Percentiles rank a stretch among this genome's conserved stretches.
Conservation (phyloP, 495 filamentous ascomycete genomes). For the Acidiella bohemica region DNA sequence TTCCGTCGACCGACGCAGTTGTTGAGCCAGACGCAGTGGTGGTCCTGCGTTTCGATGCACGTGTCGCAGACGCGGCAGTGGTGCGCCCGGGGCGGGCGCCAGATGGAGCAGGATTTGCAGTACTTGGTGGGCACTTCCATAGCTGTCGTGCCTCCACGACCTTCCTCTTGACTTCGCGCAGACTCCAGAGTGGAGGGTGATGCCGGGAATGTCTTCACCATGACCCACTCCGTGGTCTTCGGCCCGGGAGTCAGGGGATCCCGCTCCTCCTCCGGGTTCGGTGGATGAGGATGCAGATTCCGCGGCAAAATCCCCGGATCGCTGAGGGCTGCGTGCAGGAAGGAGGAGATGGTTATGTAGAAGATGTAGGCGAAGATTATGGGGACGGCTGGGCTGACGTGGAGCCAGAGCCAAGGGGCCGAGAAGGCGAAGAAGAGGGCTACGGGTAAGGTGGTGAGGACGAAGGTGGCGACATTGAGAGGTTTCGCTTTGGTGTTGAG, state of each 20-base stretch:
- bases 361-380: constrained; percentile 83
- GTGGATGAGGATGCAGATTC: constrained; percentile 58
- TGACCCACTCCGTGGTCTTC: constrained; percentile 77
- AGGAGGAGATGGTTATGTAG: constrained; percentile 80
- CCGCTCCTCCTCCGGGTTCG: constrained; percentile 41
- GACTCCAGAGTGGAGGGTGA: not conserved
- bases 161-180: not conserved
- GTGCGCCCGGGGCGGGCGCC: constrained; percentile 88
- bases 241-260: constrained; percentile 72
- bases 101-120: constrained; percentile 91
- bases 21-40: constrained; percentile 98
- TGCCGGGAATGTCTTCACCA: constrained; percentile 37
- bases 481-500: constrained; percentile 82
- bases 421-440: constrained; percentile 77
- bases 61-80: constrained; percentile 96
- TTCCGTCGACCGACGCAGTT: constrained; percentile 96
- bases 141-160: constrained; percentile 34
- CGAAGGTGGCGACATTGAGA: constrained; percentile 79
- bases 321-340: constrained; percentile 76
- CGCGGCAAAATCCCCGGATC: constrained; percentile 90
- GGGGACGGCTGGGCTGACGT: constrained; percentile 85
- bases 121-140: constrained; percentile 98
- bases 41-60: constrained; percentile 93
- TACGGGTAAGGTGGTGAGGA: constrained; percentile 61
- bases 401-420: constrained; percentile 79